A percentile compares a stretch with the other conserved stretches of the same genome.
phyloP scores from a whole-genome alignment of 2,329 filamentous ascomycete species.

The Aspergillus pseudoglaucus region DNA sequence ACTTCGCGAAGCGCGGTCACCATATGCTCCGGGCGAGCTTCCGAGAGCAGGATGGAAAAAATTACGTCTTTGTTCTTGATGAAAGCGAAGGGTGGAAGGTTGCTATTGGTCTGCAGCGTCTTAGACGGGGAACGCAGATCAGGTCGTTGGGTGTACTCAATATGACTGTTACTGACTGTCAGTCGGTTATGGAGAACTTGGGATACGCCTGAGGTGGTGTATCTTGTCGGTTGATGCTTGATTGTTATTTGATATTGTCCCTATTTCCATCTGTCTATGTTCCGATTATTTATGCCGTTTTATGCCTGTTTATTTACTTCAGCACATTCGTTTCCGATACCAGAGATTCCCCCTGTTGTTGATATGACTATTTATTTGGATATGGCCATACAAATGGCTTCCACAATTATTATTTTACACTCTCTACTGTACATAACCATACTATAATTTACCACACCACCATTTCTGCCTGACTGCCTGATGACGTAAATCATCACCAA shows the following conservation, averaged over 20 bases:
- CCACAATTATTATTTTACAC: background rate
- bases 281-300: background rate
- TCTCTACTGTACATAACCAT: too few relatives aligned
- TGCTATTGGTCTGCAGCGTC: slow-evolving; percentile 50
- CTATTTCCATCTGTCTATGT: background rate
- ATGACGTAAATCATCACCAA: background rate
- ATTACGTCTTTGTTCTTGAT: slow-evolving; percentile 55
- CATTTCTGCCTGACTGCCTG: background rate
- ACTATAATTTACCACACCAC: background rate
- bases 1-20: slow-evolving; percentile 37
- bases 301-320: background rate
- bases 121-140: slow-evolving; percentile 52
- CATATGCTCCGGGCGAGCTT: slow-evolving; percentile 54
- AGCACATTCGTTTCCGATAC: slow-evolving; percentile 2
- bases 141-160: slow-evolving; percentile 46
- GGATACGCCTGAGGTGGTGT: slow-evolving; percentile 6
- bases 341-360: slow-evolving; percentile 5
- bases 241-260: background rate
- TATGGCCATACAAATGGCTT: background rate
- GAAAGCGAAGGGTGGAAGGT: slow-evolving; percentile 59
- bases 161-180: slow-evolving; percentile 13
- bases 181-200: slow-evolving; percentile 14
- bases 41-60: slow-evolving; percentile 55
- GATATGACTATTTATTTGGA: too few relatives aligned
- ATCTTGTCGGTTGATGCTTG: background rate